Base-by-base conservation (phyloP, 352 stramenopile genomes). In the Globisporangium iwayamae region DNA sequence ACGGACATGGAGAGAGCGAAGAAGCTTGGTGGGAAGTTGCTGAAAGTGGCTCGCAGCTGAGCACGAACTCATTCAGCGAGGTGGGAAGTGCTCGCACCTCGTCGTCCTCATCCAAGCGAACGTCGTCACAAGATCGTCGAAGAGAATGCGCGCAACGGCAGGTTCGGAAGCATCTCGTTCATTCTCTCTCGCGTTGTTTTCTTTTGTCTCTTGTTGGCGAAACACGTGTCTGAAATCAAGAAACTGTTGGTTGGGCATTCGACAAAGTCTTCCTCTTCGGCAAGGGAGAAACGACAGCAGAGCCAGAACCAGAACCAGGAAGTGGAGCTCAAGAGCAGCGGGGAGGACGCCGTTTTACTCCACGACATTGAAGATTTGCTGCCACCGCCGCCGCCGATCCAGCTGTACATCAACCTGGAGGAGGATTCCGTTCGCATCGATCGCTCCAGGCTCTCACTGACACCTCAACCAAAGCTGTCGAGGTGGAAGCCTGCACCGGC, bases 331-430 rank as follows among this genome's bases (percentile, higher is more conserved):
- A 41, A 45, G 16, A 38, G 58, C 56, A 59, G 68, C 1, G 50
- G 50, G 22, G 78, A 87, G 34, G 69, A 85, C 56, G 74, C 69
- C 2, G 72, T 81, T 4, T 58, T 78, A 3, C 8, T 87, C 52
- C 67, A 60, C 2, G 79, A 88, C 50, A 85, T 90, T 50, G 81
- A 91, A 59, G 83, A 92, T 39, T 32, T 94, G 22, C 53, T 92
- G 5, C 71, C 79, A 22, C 78, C 79, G 8, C 70, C 70, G 22
- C 84, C 80, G 10, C 70, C 75, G 63, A 56, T 70, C 39, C 45
- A 60, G 22, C 50, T 57, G 6, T 51, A 46, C 11, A 62, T 66
- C 41, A 64, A 67, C 34, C 61, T 59, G n/a, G 54, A 73, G n/a
- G 80, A 91, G 74, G 80, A 89, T 47, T 82, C 77, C 3, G 60